These are phyloP conservation scores for Rhytidiadelphus loreus DNA, from an alignment of 225 moss, liverwort and hornwort genomes.

Conservation along the genomic window DNA sequence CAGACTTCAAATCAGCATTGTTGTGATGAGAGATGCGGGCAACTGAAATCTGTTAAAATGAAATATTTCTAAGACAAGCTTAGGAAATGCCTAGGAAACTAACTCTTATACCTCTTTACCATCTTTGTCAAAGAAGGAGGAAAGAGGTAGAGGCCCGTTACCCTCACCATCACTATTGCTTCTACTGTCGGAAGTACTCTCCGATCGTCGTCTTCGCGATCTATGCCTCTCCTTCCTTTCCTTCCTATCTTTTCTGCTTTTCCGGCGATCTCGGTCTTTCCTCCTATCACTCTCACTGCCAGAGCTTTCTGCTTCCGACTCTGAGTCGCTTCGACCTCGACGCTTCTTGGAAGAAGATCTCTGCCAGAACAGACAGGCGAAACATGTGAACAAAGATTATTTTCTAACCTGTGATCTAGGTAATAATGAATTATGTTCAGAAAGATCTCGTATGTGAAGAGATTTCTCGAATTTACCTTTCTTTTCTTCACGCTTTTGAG, in stretches of 20 bases:
- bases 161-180: conserved; percentile 63
- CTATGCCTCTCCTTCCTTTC: conserved; percentile 71
- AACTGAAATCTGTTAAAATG: conserved; percentile 1
- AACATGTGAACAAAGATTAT: neutral
- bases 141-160: conserved; percentile 71
- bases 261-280: conserved; percentile 67
- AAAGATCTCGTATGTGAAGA: neutral
- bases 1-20: neutral
- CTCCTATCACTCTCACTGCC: conserved; percentile 76
- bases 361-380: conserved; percentile 27
- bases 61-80: conserved; percentile 4
- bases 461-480: conserved; percentile 36
- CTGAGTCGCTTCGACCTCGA: conserved; percentile 66
- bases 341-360: conserved; percentile 79
- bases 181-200: conserved; percentile 68
- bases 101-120: conserved; percentile 41
- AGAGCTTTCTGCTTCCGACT: conserved; percentile 69
- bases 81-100: conserved; percentile 1
- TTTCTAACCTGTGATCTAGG: neutral
- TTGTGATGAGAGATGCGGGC: neutral
- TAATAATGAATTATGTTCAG: neutral
- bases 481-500: conserved; percentile 69
- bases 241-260: conserved; percentile 65
- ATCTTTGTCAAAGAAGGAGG: conserved; percentile 78
- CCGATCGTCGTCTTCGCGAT: conserved; percentile 68